Base-by-base conservation (phyloP, 495 filamentous ascomycete species). In the Hypoxylon lienhwacheense region DNA sequence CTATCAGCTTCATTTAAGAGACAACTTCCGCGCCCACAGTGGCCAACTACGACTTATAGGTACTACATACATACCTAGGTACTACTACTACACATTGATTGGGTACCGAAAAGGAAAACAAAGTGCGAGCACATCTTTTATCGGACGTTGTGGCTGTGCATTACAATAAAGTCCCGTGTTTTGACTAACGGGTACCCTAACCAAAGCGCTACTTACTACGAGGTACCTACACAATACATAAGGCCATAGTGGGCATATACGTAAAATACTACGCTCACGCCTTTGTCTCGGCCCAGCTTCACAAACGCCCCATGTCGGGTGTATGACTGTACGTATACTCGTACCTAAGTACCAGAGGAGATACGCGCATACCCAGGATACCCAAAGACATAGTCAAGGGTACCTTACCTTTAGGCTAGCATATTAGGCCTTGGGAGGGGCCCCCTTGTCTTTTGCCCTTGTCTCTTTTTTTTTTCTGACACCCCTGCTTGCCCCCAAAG, bases 111-210 rank as follows among this genome's bases (percentile, higher is more conserved):
- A 47, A 58, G 61, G 34, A 46, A n/a, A 37, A 52, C 66, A 65
- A 65, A 63, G 66, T 69, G 66, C 66, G 66, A 69, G 40, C 11
- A 33, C 14, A 57, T 60, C n/a, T 55, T 28, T 54, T 32, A 32
- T 53, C 55, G 55, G 52, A 66, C 64, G 58, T 60, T 67, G 66
- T 65, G 61, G 64, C 59, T 61, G 52, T 57, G 64, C 26, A 31
- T 31, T 12, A 21, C 39, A 34, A 24, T 25, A 36, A 20, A 43
- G 31, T 21, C 16, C 12, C 8, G n/a, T n/a, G n/a, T n/a, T 26
- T 46, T 63, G 55, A 54, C 63, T 55, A 64, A 62, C n/a, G n/a
- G n/a, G n/a, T n/a, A n/a, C n/a, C n/a, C n/a, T n/a, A n/a, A n/a
- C n/a, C n/a, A n/a, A n/a, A n/a, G n/a, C n/a, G n/a, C n/a, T n/a